phyloP scores from a whole-genome alignment of 768 basidiomycete genomes.

The Favolaschia claudopus region DNA sequence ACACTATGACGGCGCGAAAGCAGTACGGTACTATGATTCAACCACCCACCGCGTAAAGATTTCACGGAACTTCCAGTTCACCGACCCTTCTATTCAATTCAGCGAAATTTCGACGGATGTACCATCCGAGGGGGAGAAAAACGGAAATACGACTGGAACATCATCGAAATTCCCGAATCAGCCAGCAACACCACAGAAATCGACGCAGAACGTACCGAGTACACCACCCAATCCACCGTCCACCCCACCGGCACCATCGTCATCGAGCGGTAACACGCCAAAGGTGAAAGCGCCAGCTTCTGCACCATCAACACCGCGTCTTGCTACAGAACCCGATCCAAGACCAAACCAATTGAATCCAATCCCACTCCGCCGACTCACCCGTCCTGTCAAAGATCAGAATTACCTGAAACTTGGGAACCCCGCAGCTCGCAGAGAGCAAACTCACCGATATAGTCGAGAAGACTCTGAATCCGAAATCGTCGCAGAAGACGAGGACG shows the following conservation, averaged over 20 bases:
- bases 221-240: background rate
- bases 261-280: background rate
- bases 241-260: background rate
- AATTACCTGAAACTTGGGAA: background rate
- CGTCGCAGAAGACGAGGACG: background rate
- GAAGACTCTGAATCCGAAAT: background rate
- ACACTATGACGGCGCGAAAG: background rate
- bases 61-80: background rate
- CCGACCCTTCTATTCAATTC: background rate
- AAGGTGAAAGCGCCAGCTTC: background rate
- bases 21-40: conserved; percentile 20
- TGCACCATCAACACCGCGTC: background rate
- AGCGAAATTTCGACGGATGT: background rate
- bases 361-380: background rate
- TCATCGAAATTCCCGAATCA: background rate
- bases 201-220: background rate
- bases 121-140: conserved; percentile 10
- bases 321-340: background rate
- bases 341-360: conserved; percentile 5
- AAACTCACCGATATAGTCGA: background rate
- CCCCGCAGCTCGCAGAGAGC: background rate
- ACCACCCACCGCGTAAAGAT: background rate
- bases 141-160: background rate
- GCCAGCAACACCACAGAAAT: background rate
- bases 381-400: background rate